Conservation (phyloP, 768 basidiomycete species). For the Mrakia hoshinonis region DNA sequence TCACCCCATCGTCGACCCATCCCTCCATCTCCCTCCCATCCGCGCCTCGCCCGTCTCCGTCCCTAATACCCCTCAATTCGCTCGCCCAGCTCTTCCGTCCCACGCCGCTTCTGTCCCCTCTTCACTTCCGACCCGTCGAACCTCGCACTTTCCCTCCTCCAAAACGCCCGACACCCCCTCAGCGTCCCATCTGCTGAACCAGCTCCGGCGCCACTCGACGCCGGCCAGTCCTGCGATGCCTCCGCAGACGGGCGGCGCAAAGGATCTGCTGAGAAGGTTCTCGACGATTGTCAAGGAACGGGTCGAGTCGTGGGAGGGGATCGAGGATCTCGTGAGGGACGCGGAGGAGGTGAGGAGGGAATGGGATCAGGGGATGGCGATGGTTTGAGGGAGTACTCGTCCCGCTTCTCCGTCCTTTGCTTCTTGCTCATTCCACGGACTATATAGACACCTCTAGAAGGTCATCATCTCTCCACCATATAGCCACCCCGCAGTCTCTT, state of each 20-base stretch:
- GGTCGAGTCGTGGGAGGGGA: not conserved
- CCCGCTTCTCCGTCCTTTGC: not conserved
- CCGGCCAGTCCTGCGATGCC: not conserved
- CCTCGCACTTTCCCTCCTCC: not conserved
- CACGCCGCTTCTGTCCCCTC: not conserved
- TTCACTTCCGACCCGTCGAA: not conserved
- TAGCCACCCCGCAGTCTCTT: too few relatives aligned
- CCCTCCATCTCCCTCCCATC: not conserved
- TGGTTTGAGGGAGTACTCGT: not conserved
- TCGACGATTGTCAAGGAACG: conserved; percentile 6
- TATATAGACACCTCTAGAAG: not conserved
- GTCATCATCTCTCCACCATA: too few relatives aligned
- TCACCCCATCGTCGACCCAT: not conserved
- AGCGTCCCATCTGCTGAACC: conserved; percentile 2
- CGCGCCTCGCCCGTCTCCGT: not conserved
- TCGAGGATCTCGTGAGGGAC: conserved; percentile 6
- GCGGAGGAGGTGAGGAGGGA: conserved; percentile 15
- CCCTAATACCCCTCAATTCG: not conserved
- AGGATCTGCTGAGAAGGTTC: not conserved
- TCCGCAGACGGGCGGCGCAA: not conserved
- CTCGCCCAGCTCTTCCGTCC: not conserved
- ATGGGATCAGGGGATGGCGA: not conserved
- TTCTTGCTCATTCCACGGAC: not conserved
- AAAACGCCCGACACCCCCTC: not conserved
- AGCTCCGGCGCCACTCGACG: not conserved